Evolutionary conservation across 2,329 filamentous ascomycete species (phyloP), one percentile per base, ranked within the genome.

Genomic region (Fonsecaea erecta): DNA sequence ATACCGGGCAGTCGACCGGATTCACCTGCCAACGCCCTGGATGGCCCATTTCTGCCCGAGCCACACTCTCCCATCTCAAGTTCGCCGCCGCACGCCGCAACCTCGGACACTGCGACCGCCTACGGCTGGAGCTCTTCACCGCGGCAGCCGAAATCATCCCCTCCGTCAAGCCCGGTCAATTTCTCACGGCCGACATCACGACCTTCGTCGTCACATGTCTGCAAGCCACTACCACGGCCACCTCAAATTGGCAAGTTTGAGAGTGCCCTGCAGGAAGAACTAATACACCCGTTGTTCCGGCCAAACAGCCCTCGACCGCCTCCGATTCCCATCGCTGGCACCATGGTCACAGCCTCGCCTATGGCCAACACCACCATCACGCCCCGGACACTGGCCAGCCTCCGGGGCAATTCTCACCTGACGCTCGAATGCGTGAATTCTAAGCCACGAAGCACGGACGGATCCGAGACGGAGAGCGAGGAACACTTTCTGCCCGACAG

Each of bases 221-320:
- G 64, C n/a, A 57, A 63, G n/a, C 55, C 66, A 12, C 60, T 60
- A 18, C 57, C 57, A 26, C 26, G 28, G 34, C 43, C 43, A 48
- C 65, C 66, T n/a, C 59, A 53, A 48, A 56, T 55, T 46, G 43
- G 65, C 40, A 32, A 40, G 59, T 63, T 62, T n/a, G 58, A 65
- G 5, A 40, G 56, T 28, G 52, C 67, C 14, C 79, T 79, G 64
- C 83, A 86, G 71, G 78, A 80, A 8, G 78, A 80, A 11, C 79
- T 86, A 63, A 86, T 87, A 58, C 85, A 87, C 70, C 85, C 85
- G 12, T 77, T 87, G 2, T 87, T 87, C 74, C 80, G 85, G 48
- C 79, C 79, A 2, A 82, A 81, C 67, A 84, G 81, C 65, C 83
- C 83, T 9, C 78, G 78, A 0, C 84, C 85, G 18, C 81, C 84